Evolutionary conservation across 2,329 filamentous ascomycete genomes (phyloP).

Genomic region (Alternaria panax): DNA sequence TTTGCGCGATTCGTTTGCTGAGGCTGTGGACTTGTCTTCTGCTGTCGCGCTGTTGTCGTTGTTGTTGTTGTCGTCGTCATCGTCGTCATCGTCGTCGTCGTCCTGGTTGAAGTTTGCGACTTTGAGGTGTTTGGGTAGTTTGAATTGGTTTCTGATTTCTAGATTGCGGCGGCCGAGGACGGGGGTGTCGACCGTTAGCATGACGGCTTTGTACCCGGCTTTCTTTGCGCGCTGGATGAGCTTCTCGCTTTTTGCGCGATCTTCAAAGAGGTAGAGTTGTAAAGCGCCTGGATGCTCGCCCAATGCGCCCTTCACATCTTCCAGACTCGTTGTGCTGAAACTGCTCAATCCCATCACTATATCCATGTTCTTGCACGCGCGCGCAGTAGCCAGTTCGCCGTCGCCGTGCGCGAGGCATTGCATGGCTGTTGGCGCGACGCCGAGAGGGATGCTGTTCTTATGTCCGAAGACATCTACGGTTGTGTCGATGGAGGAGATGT

Average conservation of each 20-base stretch:
- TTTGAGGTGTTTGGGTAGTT: slow-evolving; percentile 30
- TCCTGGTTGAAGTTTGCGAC: slow-evolving; percentile 31
- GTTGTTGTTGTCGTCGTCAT: slow-evolving; percentile 8
- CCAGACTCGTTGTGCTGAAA: slow-evolving; percentile 52
- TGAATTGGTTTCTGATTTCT: slow-evolving; percentile 40
- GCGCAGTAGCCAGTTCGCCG: slow-evolving; percentile 54
- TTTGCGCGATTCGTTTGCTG: slow-evolving; percentile 6
- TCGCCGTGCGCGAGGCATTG: slow-evolving; percentile 55
- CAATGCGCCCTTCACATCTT: slow-evolving; percentile 58
- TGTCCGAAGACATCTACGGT: slow-evolving; percentile 30
- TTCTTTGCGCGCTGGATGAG: slow-evolving; percentile 36
- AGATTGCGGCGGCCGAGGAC: slow-evolving; percentile 31
- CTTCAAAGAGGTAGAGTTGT: slow-evolving; percentile 55
- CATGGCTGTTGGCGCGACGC: slow-evolving; percentile 53
- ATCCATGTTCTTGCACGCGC: slow-evolving; percentile 49
- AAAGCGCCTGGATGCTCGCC: slow-evolving; percentile 42
- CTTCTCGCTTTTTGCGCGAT: slow-evolving; percentile 25
- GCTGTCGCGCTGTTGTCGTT: not conserved
- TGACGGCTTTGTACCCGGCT: slow-evolving; percentile 35
- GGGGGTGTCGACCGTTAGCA: slow-evolving; percentile 38
- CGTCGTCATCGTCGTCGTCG: not conserved
- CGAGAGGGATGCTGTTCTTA: slow-evolving; percentile 49
- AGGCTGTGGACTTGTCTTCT: not conserved
- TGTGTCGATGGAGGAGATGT: slow-evolving; percentile 51
- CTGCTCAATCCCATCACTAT: slow-evolving; percentile 50